A percentile compares a stretch with the other conserved stretches of the same genome.
Conservation (phyloP, 768 basidiomycete genomes). For the Imleria badia region DNA sequence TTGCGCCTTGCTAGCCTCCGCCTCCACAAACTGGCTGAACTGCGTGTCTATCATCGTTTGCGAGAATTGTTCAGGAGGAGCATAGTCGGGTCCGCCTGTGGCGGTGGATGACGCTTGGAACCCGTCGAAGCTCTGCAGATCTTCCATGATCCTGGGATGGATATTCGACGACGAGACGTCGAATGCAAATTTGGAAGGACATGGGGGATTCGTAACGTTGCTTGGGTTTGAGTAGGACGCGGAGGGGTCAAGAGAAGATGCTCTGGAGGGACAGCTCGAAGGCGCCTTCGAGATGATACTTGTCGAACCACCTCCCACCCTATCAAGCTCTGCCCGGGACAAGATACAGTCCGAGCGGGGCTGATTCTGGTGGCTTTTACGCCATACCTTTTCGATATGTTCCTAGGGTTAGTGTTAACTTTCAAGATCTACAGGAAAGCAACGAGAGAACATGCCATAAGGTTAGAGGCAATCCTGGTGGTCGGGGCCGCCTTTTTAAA, state of each 20-base stretch:
- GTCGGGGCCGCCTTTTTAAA: constrained; percentile 48
- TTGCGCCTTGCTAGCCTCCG: constrained; percentile 12
- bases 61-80: constrained; percentile 26
- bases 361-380: constrained; percentile 43
- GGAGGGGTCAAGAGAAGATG: constrained; percentile 11
- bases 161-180: constrained; percentile 14
- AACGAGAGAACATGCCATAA: constrained; percentile 36
- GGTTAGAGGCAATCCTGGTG: constrained; percentile 45
- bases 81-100: constrained; percentile 29
- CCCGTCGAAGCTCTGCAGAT: constrained; percentile 46
- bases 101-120: constrained; percentile 24
- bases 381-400: constrained; percentile 40
- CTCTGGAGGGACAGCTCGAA: constrained; percentile 3
- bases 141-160: constrained; percentile 46
- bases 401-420: constrained; percentile 29
- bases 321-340: constrained; percentile 50
- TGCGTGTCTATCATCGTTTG: constrained; percentile 34
- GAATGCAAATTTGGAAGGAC: neutral
- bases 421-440: neutral
- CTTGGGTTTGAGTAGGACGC: constrained; percentile 14
- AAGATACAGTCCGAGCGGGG: constrained; percentile 28
- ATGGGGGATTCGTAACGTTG: neutral
- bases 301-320: constrained; percentile 53
- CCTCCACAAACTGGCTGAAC: constrained; percentile 17
- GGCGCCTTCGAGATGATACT: constrained; percentile 35